Base-by-base conservation (phyloP, 2,329 filamentous ascomycete genomes). In the Exophiala phaeomuriformis region DNA sequence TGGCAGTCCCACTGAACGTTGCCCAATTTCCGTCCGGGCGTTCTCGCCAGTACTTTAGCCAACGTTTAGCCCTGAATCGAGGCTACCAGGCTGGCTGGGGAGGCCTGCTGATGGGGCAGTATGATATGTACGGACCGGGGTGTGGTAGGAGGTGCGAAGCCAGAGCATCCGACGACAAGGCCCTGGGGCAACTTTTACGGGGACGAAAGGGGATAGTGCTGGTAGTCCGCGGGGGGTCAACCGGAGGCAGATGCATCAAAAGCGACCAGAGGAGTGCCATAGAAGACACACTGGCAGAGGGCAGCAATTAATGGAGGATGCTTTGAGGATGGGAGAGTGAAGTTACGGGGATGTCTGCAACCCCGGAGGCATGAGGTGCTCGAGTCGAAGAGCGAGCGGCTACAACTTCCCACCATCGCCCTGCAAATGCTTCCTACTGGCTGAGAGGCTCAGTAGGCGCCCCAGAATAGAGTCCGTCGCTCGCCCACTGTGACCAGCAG, bases 21-120 rank as follows among this genome's bases (percentile, higher is more conserved):
- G 40, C 47, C 43, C 55, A 57, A 57, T 57, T 55, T 57, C 51
- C 55, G 40, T 46, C 36, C 41, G 48, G 52, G 45, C 40, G 49
- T 19, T 19, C 45, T 48, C 48, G 31, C 37, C 44, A 48, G 50
- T 47, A 43, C 6, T 10, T 35, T 10, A 35, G 46, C 47, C 53
- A 53, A 28, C 39, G 54, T 42, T 9, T 49, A 55, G 47, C 31
- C 30, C 40, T 42, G 43, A 32, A 28, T 28, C 9, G 30, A 42
- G 19, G 35, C 47, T 43, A 51, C 46, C 48, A 47, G 44, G 43
- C 5, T 6, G 33, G 6, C 33, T 41, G 9, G 4, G 6, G 10
- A 39, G 49, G 50, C 54, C 47, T 47, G 40, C 31, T 47, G 43
- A 39, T 48, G 47, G 48, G 47, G 37, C 30, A 39, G 10, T 8